These are phyloP conservation scores for Chlamydomonas sphaeroides DNA, from an alignment of 139 green algal species.

Conservation along the genomic window DNA sequence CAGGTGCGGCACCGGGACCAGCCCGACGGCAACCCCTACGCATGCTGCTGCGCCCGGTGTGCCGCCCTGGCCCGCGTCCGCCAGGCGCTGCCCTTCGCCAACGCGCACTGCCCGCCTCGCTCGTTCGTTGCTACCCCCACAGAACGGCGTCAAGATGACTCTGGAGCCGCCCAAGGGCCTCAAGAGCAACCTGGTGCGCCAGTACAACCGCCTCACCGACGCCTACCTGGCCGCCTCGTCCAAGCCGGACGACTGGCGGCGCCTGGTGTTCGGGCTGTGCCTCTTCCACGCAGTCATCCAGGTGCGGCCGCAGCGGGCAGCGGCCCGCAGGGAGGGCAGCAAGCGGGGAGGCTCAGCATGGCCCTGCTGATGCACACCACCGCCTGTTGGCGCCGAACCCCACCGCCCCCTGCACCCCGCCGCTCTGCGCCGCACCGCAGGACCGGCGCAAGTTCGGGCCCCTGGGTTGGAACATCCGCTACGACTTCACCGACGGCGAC, in stretches of 20 bases:
- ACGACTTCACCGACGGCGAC: conserved; percentile 85
- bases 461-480: conserved; percentile 87
- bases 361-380: too few species aligned
- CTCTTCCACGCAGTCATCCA: conserved; percentile 76
- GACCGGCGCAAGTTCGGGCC: conserved; percentile 85
- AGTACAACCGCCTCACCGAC: conserved; percentile 74
- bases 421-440: background rate
- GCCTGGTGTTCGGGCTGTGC: conserved; percentile 75
- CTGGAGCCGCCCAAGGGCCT: conserved; percentile 86
- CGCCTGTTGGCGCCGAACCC: background rate
- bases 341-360: background rate
- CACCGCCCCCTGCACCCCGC: background rate
- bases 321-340: background rate
- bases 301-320: background rate
- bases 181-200: conserved; percentile 73
- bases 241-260: conserved; percentile 75
- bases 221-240: conserved; percentile 66
- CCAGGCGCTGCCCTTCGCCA: too few species aligned
- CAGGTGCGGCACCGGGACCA: conserved; percentile 47
- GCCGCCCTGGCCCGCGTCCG: too few species aligned
- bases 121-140: background rate
- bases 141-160: conserved; percentile 87
- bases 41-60: too few species aligned
- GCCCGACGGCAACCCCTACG: too few species aligned
- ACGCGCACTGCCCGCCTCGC: too few species aligned